Evolutionary conservation across 2,329 filamentous ascomycete species (phyloP), one percentile per base, ranked within the genome.

Genomic region (Calonectria henricotiae): DNA sequence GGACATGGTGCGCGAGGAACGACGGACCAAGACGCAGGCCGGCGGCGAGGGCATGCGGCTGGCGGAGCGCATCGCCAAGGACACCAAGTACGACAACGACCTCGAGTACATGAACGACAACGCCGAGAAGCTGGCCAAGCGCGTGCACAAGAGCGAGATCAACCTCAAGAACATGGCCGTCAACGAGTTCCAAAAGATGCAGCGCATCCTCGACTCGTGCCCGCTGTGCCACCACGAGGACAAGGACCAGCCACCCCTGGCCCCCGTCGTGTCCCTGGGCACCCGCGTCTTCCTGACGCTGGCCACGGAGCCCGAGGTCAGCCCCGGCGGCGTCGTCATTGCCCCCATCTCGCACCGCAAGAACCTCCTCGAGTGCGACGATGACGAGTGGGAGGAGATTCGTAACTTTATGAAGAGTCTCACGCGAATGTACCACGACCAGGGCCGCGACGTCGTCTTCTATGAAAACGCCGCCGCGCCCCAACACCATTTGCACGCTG

Each of bases 331-430:
- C 60, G 94, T 95, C 7, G 92, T 96, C 68, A 96, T 99, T 71
- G 94, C 95, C 3, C 96, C 96, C 6, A 90, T 96, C 25, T 90
- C 95, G 75, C 96, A 99, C 80, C 92, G 92, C 63, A 91, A 88
- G 27, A 99, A 98, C 80, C 89, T 99, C 0, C 86, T 99, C n/a
- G 96, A 98, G 82, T 99, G 96, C 82, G 96, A 98, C 82, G 96
- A 99, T 79, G 96, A 99, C 79, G 96, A 99, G 81, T 99, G 97
- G 97, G 96, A 99, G 80, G 96, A 99, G 83, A 92, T 99, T 6
- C 93, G 96, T 75, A 99, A 99, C 82, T 99, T 99, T 80, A 98
- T 98, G 96, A 99, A 99, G 85, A 93, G 91, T 69, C 87, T 99
- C 23, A 98, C 93, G 5, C 91, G 96, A 51, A 93, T 98, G 90